These are phyloP conservation scores for Trichophyton benhamiae DNA, from an alignment of 2,329 filamentous ascomycete genomes.

Conservation along the genomic window DNA sequence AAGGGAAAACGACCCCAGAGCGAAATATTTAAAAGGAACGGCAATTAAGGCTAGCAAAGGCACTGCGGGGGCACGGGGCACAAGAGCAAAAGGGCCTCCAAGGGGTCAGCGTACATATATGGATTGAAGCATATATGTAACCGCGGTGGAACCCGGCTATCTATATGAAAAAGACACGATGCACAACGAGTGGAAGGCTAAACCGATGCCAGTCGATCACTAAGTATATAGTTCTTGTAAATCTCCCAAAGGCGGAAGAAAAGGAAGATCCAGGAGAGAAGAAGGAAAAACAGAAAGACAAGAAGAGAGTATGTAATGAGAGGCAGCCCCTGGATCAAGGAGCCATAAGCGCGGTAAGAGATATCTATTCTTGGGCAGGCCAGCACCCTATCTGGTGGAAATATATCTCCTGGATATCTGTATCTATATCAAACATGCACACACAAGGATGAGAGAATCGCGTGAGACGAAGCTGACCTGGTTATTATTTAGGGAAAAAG, in stretches of 20 bases:
- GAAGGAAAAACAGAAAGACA: neutral
- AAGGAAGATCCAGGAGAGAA: neutral
- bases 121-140: neutral
- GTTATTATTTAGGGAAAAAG: neutral
- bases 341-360: neutral
- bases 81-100: neutral
- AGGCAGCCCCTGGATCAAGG: neutral
- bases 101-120: neutral
- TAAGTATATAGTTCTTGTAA: neutral
- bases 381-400: neutral
- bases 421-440: neutral
- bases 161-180: neutral
- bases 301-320: neutral
- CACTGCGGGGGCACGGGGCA: neutral
- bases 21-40: neutral
- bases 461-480: neutral
- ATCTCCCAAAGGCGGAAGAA: neutral
- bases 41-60: neutral
- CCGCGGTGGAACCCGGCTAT: neutral
- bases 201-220: conserved; percentile 3
- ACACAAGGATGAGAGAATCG: neutral
- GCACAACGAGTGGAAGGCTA: neutral
- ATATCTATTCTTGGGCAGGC: neutral
- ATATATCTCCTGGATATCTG: neutral
- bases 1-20: neutral